These are phyloP conservation scores for Graphilbum fragrans DNA, from an alignment of 2,329 filamentous ascomycete species.

Conservation along the genomic window DNA sequence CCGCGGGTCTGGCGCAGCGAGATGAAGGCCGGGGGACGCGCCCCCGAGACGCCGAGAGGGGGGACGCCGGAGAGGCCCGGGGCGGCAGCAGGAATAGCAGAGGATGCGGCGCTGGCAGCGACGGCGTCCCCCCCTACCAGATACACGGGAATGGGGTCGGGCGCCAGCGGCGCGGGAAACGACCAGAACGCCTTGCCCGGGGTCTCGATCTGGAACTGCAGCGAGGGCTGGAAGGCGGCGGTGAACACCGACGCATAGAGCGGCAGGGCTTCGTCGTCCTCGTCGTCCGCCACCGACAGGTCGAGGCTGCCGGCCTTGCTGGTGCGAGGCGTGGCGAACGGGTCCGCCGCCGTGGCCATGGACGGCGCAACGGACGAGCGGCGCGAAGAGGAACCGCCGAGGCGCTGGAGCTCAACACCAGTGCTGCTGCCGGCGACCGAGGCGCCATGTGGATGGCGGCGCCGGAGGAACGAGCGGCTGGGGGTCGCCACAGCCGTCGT, in stretches of 20 bases:
- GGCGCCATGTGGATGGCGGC: too few relatives aligned
- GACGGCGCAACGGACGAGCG: too few relatives aligned
- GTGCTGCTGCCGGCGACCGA: too few relatives aligned
- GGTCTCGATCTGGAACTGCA: conserved; percentile 35
- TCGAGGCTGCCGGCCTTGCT: not conserved
- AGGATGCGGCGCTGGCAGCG: too few relatives aligned
- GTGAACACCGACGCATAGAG: not conserved
- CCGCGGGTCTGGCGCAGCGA: conserved; percentile 33
- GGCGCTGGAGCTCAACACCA: too few relatives aligned
- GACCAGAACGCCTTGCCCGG: conserved; percentile 28
- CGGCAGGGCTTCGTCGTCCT: conserved; percentile 11
- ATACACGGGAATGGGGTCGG: conserved; percentile 30
- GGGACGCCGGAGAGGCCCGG: conserved; percentile 1
- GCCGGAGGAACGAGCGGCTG: too few relatives aligned
- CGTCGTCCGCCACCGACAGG: too few relatives aligned
- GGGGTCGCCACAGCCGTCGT: too few relatives aligned
- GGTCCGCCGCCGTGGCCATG: too few relatives aligned
- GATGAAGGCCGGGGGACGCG: conserved; percentile 24
- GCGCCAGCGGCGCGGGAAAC: conserved; percentile 24
- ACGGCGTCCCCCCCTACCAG: conserved; percentile 20
- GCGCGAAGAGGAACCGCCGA: too few relatives aligned
- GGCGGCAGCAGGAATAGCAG: too few relatives aligned
- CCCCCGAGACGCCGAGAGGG: not conserved
- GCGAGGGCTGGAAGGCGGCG: conserved; percentile 10
- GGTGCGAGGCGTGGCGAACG: too few relatives aligned